phyloP scores from a whole-genome alignment of 2,329 filamentous ascomycete species.

The Aspergillus nomiae region DNA sequence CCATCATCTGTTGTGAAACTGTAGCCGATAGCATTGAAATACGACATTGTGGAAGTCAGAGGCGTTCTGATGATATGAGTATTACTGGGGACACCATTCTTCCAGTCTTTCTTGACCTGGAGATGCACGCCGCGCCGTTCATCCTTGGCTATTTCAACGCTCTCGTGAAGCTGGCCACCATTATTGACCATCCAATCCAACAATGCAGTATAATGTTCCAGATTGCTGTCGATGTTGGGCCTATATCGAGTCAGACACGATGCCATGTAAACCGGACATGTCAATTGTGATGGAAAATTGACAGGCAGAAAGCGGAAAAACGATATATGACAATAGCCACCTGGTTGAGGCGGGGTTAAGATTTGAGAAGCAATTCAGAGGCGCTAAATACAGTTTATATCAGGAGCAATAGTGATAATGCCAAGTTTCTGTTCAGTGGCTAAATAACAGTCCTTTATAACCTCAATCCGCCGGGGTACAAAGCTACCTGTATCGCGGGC shows the following conservation, averaged over 20 bases:
- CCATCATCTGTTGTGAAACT: slow-evolving; percentile 1
- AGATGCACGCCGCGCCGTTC: slow-evolving; percentile 38
- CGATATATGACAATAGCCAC: neutral
- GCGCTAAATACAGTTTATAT: neutral
- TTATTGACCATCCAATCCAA: slow-evolving; percentile 35
- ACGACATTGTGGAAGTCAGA: slow-evolving; percentile 38
- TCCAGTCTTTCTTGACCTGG: slow-evolving; percentile 33
- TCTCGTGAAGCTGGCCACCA: slow-evolving; percentile 35
- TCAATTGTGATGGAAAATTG: neutral
- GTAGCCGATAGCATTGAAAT: slow-evolving; percentile 38
- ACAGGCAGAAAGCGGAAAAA: neutral
- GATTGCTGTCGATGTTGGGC: slow-evolving; percentile 14
- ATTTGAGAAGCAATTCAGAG: neutral
- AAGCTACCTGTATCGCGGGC: neutral
- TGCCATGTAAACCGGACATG: neutral
- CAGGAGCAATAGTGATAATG: neutral
- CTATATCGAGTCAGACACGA: slow-evolving; percentile 12
- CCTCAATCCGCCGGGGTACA: neutral
- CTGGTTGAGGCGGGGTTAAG: neutral
- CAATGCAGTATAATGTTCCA: slow-evolving; percentile 31
- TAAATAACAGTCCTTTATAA: neutral
- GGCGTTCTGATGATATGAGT: slow-evolving; percentile 41
- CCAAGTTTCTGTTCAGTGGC: neutral
- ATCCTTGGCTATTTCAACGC: slow-evolving; percentile 37
- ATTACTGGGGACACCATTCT: slow-evolving; percentile 26